phyloP scores from a whole-genome alignment of 2,329 filamentous ascomycete genomes.

The Aspergillus amoenus region DNA sequence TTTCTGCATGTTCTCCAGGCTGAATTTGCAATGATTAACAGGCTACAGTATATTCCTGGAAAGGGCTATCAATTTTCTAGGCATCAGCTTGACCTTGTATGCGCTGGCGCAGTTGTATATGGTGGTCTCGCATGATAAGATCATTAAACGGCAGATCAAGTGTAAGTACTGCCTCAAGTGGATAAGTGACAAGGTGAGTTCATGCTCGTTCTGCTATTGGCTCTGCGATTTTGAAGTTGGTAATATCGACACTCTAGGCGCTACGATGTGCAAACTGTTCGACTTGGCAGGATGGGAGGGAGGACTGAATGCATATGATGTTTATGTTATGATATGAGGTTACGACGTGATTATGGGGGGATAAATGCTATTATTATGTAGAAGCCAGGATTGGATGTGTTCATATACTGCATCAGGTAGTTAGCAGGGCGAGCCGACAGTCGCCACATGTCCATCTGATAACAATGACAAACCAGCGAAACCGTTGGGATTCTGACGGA shows the following conservation, averaged over 20 bases:
- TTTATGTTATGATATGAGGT: too few relatives aligned
- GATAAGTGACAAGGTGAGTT: slow-evolving; percentile 61
- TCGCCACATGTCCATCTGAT: too few relatives aligned
- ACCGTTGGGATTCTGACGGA: too few relatives aligned
- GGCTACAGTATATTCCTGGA: slow-evolving; percentile 29
- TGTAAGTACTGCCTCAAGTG: slow-evolving; percentile 55
- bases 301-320: slow-evolving; percentile 34
- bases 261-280: slow-evolving; percentile 57
- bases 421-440: too few relatives aligned
- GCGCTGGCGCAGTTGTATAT: slow-evolving; percentile 63
- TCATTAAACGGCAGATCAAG: slow-evolving; percentile 69
- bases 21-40: background rate
- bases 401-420: too few relatives aligned
- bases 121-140: slow-evolving; percentile 60
- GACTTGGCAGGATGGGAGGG: slow-evolving; percentile 58
- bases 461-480: too few relatives aligned
- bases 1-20: background rate
- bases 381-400: too few relatives aligned
- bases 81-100: slow-evolving; percentile 66
- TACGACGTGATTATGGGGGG: too few relatives aligned
- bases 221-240: background rate
- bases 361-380: too few relatives aligned
- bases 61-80: slow-evolving; percentile 63
- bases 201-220: background rate
- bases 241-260: slow-evolving; percentile 31